Base-by-base conservation (phyloP, 345 rosid species). In the Aurinia saxatilis region DNA sequence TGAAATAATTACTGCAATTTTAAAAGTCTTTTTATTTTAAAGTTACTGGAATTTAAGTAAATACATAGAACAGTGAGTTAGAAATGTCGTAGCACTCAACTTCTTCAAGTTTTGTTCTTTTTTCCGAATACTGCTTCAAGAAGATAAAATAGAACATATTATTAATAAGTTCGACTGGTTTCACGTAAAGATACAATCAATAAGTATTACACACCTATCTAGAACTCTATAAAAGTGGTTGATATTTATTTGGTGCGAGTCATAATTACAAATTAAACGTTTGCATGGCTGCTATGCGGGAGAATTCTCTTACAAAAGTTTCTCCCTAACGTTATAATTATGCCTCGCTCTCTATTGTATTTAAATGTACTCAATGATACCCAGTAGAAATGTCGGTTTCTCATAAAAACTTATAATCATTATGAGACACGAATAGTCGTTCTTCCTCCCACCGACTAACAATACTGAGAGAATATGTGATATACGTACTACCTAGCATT, bases 261-360 rank as follows among this genome's bases (percentile, higher is more conserved):
- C 57, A 67, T 67, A 67, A 67, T 57, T 67, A 67, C 57, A 45
- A 50, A 59, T 50, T 40, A 40, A 68, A 59, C 72, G 60, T 39
- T 59, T 59, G 72, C 60, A 59, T 68, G 72, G 66, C 50, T 5
- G 66, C 72, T 60, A 68, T 68, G 66, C 50, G 72, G 72, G 72
- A 30, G 16, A 55, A 56, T 56, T 36, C 37, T 29, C 59, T 44
- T 17, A 56, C 38, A 56, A 47, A 11, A 16, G 3, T 29, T 30
- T 66, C 49, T 18, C 1, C 30, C 19, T 17, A 48, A 48, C 1
- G 57, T 66, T 48, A 57, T 67, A 48, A 57, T 57, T 57, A 39
- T 67, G 50, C 13, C 65, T 67, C 71, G 13, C 65, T 49, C 48
- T 67, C 42, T 48, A 39, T 48, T 57, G 70, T 66, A 29, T 57